Evolutionary conservation across 805 yeast genomes (phyloP).

Genomic region (Lipomyces anomalus): DNA sequence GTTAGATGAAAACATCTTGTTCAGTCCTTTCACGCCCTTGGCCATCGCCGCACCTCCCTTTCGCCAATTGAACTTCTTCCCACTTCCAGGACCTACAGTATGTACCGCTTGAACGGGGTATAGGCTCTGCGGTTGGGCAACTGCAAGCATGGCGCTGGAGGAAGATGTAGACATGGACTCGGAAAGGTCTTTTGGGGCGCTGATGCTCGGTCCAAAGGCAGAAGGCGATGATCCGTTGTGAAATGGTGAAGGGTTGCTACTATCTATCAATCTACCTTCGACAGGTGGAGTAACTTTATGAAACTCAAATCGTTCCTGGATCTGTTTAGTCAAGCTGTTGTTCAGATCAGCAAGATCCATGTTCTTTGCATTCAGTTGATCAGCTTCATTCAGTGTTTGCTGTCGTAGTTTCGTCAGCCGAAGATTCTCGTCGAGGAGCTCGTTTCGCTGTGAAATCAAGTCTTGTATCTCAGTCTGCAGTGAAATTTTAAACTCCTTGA

Average conservation of each 20-base stretch:
- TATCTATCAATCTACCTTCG: too few species aligned
- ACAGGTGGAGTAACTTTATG: too few species aligned
- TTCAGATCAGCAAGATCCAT: constrained; percentile 37
- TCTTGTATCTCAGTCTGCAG: constrained; percentile 44
- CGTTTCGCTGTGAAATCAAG: constrained; percentile 30
- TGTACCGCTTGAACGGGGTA: background rate
- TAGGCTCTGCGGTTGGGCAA: constrained; percentile 1
- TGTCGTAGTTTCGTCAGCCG: constrained; percentile 28
- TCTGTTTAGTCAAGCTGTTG: constrained; percentile 28
- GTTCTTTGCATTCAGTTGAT: constrained; percentile 32
- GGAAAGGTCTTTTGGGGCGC: too few species aligned
- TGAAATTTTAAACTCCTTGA: constrained; percentile 44
- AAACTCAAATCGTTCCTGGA: background rate
- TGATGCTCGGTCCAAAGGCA: background rate
- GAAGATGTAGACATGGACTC: background rate
- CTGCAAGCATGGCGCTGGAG: background rate
- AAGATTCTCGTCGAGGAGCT: constrained; percentile 30
- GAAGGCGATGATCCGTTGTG: background rate
- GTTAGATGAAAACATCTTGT: constrained; percentile 30
- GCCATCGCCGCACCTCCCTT: constrained; percentile 36
- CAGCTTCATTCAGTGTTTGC: constrained; percentile 31
- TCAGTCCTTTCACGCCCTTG: constrained; percentile 32
- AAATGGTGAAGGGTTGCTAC: too few species aligned
- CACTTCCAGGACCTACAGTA: background rate
- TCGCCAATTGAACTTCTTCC: constrained; percentile 31